A percentile compares a stretch with the other conserved stretches of the same genome.
Conservation (phyloP, 768 basidiomycete genomes). For the Boletus pseudo-olivaceus region DNA sequence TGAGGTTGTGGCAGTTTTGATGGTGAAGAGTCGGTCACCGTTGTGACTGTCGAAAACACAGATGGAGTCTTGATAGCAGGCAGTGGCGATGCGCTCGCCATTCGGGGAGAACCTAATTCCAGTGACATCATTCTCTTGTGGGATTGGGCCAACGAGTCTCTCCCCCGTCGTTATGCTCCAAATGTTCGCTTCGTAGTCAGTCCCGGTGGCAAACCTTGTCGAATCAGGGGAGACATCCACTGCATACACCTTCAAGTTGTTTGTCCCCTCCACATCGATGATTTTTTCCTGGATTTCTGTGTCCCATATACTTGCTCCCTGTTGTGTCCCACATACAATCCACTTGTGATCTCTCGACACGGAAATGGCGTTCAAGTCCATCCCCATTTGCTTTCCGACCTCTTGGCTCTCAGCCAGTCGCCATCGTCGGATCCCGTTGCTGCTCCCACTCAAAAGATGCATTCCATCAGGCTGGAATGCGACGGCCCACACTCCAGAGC, state of each 20-base stretch:
- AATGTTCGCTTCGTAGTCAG: neutral
- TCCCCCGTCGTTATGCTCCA: neutral
- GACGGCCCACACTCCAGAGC: neutral
- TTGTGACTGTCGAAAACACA: neutral
- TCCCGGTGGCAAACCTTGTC: neutral
- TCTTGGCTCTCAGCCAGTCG: neutral
- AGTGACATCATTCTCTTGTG: accelerated
- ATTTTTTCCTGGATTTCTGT: neutral
- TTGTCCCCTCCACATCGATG: neutral
- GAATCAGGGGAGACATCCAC: neutral
- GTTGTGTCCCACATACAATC: neutral
- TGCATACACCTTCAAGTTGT: too few relatives aligned
- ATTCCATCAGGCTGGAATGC: neutral
- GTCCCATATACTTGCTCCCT: neutral
- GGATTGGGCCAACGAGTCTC: neutral
- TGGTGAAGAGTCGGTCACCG: neutral
- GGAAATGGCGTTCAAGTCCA: neutral
- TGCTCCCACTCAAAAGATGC: neutral
- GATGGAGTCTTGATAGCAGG: neutral
- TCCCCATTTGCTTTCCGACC: neutral
- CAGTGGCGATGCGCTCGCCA: neutral
- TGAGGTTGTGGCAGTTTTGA: neutral
- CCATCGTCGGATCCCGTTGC: neutral
- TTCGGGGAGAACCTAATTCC: neutral
- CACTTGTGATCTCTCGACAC: neutral